These are phyloP conservation scores for Cyberlindnera mycetangii DNA, from an alignment of 805 yeast species.

Conservation along the genomic window DNA sequence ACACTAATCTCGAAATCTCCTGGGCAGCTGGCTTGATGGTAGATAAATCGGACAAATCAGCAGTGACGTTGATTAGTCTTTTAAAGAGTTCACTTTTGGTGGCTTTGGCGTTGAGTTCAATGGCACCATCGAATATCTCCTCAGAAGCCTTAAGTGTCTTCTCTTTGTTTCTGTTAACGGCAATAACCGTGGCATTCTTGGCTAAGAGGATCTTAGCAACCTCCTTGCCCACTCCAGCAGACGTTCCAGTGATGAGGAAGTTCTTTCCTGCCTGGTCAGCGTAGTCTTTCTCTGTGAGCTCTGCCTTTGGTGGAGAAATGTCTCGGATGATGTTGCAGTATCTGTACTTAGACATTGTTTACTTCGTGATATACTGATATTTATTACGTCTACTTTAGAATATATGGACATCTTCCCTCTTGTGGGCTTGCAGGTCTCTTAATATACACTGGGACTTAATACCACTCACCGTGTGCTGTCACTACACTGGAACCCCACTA, in stretches of 20 bases:
- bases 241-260: slow-evolving; percentile 32
- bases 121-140: slow-evolving; percentile 23
- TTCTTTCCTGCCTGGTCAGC: slow-evolving; percentile 26
- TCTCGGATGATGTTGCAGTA: background rate
- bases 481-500: too few species aligned
- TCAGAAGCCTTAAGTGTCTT: slow-evolving; percentile 33
- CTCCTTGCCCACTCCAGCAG: slow-evolving; percentile 35
- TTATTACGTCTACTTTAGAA: too few species aligned
- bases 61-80: slow-evolving; percentile 26
- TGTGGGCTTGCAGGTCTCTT: too few species aligned
- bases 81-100: slow-evolving; percentile 12
- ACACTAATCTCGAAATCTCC: slow-evolving; percentile 14
- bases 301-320: slow-evolving; percentile 22
- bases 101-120: slow-evolving; percentile 13
- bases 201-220: slow-evolving; percentile 30
- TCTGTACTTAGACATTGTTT: background rate
- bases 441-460: too few species aligned
- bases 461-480: too few species aligned
- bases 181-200: slow-evolving; percentile 35
- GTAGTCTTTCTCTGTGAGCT: slow-evolving; percentile 28
- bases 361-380: too few species aligned
- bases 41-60: too few species aligned
- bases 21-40: too few species aligned
- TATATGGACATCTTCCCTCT: too few species aligned
- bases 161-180: slow-evolving; percentile 35